Conservation (phyloP, 139 green algal species). For the Spirogloea muscicola region DNA sequence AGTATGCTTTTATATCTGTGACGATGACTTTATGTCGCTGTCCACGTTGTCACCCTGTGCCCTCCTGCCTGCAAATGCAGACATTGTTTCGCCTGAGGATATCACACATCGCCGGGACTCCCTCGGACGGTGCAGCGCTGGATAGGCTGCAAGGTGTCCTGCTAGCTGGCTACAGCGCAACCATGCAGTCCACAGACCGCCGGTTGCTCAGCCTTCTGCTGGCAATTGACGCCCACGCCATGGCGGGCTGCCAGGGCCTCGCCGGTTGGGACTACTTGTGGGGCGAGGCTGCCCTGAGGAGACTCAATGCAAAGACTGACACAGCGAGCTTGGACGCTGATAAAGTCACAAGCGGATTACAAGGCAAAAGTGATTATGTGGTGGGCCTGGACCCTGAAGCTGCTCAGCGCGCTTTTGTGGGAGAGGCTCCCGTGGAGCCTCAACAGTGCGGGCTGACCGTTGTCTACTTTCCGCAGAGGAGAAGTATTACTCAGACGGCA, state of each 20-base stretch:
- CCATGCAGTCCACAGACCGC: background rate
- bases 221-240: background rate
- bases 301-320: too few species aligned
- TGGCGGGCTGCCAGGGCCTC: background rate
- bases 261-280: conserved; percentile 1
- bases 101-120: too few species aligned
- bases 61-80: too few species aligned
- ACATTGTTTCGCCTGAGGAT: too few species aligned
- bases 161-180: conserved; percentile 3
- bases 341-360: background rate
- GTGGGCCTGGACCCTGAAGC: background rate
- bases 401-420: background rate
- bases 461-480: background rate
- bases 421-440: background rate
- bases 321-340: background rate
- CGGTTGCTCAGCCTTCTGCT: conserved; percentile 3
- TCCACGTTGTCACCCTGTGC: too few species aligned
- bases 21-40: too few species aligned
- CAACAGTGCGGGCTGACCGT: background rate
- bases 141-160: too few species aligned
- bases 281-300: background rate
- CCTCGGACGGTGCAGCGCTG: too few species aligned
- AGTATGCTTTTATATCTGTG: too few species aligned
- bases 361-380: background rate
- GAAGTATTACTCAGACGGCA: background rate